These are phyloP conservation scores for Dioszegia crocea DNA, from an alignment of 768 basidiomycete genomes.

Conservation along the genomic window DNA sequence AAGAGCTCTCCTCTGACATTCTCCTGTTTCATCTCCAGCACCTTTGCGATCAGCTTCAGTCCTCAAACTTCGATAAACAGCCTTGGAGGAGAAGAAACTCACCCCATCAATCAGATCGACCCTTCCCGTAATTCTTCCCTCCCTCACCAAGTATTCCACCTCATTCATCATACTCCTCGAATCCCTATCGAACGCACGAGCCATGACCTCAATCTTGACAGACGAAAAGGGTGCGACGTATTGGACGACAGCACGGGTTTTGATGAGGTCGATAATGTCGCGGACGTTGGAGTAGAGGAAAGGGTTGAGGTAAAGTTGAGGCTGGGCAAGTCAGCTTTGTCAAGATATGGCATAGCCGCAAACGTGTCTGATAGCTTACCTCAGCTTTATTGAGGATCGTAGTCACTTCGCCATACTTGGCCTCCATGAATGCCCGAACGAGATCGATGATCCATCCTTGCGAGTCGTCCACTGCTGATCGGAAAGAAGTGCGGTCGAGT, in stretches of 20 bases:
- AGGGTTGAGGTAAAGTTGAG: slow-evolving; percentile 71
- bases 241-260: slow-evolving; percentile 70
- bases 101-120: slow-evolving; percentile 90
- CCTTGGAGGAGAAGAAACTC: slow-evolving; percentile 15
- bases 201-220: slow-evolving; percentile 79
- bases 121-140: slow-evolving; percentile 70
- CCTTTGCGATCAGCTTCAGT: slow-evolving; percentile 52
- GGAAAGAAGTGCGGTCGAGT: slow-evolving; percentile 66
- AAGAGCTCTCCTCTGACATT: slow-evolving; percentile 76
- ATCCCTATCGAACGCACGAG: slow-evolving; percentile 75
- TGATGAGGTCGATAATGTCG: slow-evolving; percentile 65
- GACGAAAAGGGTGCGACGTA: slow-evolving; percentile 89
- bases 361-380: slow-evolving; percentile 55
- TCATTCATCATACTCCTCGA: slow-evolving; percentile 67
- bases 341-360: neutral
- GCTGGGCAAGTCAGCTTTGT: slow-evolving; percentile 52
- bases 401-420: slow-evolving; percentile 77
- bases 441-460: slow-evolving; percentile 83
- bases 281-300: slow-evolving; percentile 68
- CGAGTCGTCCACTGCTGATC: slow-evolving; percentile 66
- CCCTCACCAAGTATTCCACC: slow-evolving; percentile 72
- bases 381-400: slow-evolving; percentile 69
- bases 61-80: neutral
- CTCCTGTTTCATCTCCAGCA: slow-evolving; percentile 71
- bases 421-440: slow-evolving; percentile 76